phyloP scores from a whole-genome alignment of 2,329 filamentous ascomycete genomes.

The Alternaria arbusti region DNA sequence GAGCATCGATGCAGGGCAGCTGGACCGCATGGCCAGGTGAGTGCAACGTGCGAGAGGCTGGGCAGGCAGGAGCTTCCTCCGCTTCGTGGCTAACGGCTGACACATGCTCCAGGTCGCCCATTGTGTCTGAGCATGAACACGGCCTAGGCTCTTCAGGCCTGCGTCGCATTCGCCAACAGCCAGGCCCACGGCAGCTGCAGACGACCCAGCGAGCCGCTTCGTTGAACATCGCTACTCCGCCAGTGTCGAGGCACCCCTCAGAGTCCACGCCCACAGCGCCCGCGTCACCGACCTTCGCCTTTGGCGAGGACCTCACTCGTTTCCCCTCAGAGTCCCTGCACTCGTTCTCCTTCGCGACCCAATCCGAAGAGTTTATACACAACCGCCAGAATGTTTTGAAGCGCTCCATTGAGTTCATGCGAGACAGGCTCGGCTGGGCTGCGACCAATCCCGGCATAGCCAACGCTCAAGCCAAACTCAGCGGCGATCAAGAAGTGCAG shows the following conservation, averaged over 20 bases:
- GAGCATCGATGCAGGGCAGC: constrained; percentile 75
- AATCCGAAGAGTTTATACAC: constrained; percentile 89
- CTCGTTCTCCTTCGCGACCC: constrained; percentile 97
- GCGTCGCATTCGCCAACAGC: constrained; percentile 90
- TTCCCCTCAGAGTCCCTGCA: constrained; percentile 97
- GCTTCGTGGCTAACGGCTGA: constrained; percentile 15
- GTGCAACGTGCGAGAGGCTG: constrained; percentile 36
- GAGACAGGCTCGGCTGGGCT: constrained; percentile 85
- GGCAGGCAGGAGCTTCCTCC: constrained; percentile 6
- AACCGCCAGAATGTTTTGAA: constrained; percentile 92
- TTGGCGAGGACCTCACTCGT: constrained; percentile 85
- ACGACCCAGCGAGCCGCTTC: constrained; percentile 71
- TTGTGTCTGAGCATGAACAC: constrained; percentile 86
- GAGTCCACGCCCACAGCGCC: constrained; percentile 67
- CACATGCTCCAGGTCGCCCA: constrained; percentile 68
- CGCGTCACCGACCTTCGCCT: constrained; percentile 70
- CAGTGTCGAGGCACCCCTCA: constrained; percentile 56
- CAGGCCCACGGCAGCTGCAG: constrained; percentile 62
- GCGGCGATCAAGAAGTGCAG: constrained; percentile 85
- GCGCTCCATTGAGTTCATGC: constrained; percentile 95
- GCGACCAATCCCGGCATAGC: constrained; percentile 76
- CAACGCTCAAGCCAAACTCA: constrained; percentile 80
- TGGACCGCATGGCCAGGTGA: constrained; percentile 77
- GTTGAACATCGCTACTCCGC: constrained; percentile 67
- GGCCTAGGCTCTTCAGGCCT: constrained; percentile 84